phyloP scores from a whole-genome alignment of 2,329 filamentous ascomycete species.

The Nemania diffusa region DNA sequence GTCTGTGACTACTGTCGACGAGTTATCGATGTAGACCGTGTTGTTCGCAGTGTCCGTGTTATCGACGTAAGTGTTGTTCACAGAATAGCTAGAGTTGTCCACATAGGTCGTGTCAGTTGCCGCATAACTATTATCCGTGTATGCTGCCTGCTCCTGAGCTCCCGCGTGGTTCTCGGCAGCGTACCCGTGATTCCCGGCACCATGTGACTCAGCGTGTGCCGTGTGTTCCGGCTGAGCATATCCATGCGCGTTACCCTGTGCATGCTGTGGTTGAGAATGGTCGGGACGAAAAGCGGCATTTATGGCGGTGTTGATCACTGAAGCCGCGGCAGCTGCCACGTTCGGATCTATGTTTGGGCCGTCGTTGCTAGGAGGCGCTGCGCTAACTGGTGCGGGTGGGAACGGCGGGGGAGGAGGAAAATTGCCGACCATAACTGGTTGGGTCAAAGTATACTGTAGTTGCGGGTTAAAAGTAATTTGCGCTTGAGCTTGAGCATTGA shows the following conservation, averaged over 20 bases:
- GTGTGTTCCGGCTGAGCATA: conserved; percentile 17
- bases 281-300: conserved; percentile 24
- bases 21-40: conserved; percentile 32
- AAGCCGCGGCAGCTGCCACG: conserved; percentile 12
- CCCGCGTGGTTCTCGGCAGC: background rate
- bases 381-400: conserved; percentile 17
- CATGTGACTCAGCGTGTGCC: conserved; percentile 4
- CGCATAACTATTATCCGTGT: conserved; percentile 23
- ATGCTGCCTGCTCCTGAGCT: conserved; percentile 11
- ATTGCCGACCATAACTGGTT: conserved; percentile 26
- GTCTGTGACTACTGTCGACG: conserved; percentile 16
- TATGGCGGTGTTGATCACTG: conserved; percentile 20
- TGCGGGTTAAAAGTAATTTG: conserved; percentile 32
- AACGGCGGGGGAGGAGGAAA: conserved; percentile 7
- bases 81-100: conserved; percentile 24
- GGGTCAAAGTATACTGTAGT: conserved; percentile 29
- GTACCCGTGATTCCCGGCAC: conserved; percentile 22
- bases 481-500: conserved; percentile 33
- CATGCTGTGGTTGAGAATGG: conserved; percentile 21
- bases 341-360: conserved; percentile 19
- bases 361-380: conserved; percentile 1
- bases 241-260: conserved; percentile 1
- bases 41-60: conserved; percentile 29
- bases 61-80: conserved; percentile 31
- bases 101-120: conserved; percentile 21